Base-by-base conservation (phyloP, 2,329 filamentous ascomycete species). In the Stachybotrys chartarum region DNA sequence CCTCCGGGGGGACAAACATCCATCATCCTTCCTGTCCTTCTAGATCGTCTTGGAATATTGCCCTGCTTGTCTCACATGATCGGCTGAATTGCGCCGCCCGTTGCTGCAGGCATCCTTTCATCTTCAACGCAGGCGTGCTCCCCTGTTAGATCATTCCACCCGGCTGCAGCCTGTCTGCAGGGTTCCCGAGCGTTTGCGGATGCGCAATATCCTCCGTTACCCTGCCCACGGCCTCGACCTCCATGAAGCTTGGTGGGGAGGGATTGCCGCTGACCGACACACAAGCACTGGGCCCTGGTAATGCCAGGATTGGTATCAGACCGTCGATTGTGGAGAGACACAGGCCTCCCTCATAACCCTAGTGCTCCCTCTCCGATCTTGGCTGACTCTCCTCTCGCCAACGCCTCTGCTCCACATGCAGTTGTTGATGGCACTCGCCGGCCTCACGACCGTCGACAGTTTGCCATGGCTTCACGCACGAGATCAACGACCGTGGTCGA, bases 401-500 rank as follows among this genome's bases (percentile, higher is more conserved):
- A 11, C n/a, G 5, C 39, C 39, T 12, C n/a, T 55, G 42, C 57
- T 56, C 44, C 54, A 56, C 59, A 57, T 63, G 45, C 55, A 63
- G 60, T 59, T 58, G 56, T 58, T 39, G 58, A 61, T 63, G 50
- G 56, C 54, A 39, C 58, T 52, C 59, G 56, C 51, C 55, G 53
- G 50, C 48, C 55, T 55, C 52, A 56, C 56, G 52, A 58, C 57
- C 54, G 24, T 24, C 24, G 53, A 54, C 54, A 52, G 17, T 49
- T 17, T 52, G 54, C 57, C 53, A 66, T 66, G 64, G 50, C 60
- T 60, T 58, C 53, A 59, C 57, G 60, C 53, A 57, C 60, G 53
- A 62, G 64, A 59, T 60, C 63, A 52, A 60, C 60, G 48, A 63
- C 63, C 54, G 56, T 65, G 48, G 60, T 58, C 47, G 57, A 57